Evolutionary conservation across 148 eudicot species (phyloP).

Genomic region (Bassia scoparia): DNA sequence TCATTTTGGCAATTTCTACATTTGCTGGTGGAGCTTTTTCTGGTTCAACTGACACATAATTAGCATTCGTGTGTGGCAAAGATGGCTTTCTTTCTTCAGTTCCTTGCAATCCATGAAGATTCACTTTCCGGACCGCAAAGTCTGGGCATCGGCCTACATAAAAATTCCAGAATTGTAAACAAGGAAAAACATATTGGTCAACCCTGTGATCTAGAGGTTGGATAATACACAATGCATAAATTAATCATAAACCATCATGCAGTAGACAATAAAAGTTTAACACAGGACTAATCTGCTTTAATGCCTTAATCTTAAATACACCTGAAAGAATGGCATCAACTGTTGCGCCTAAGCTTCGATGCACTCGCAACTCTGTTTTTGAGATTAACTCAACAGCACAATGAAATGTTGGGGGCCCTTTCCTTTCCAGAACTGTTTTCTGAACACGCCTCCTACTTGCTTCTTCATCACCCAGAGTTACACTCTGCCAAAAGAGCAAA

Average conservation of each 20-base stretch:
- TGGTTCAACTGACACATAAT: slow-evolving; percentile 28
- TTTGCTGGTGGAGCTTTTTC: slow-evolving; percentile 30
- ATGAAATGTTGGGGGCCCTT: slow-evolving; percentile 84
- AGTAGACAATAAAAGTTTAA: not conserved
- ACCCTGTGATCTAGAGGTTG: not conserved
- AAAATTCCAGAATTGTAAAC: slow-evolving; percentile 20
- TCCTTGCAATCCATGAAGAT: slow-evolving; percentile 38
- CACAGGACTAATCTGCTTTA: not conserved
- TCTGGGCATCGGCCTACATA: slow-evolving; percentile 71
- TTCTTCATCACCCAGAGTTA: slow-evolving; percentile 97
- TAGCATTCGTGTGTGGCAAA: slow-evolving; percentile 27
- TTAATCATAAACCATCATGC: not conserved
- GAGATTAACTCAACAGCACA: slow-evolving; percentile 86
- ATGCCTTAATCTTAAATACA: slow-evolving; percentile 17
- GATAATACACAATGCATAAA: not conserved
- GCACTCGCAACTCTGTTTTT: slow-evolving; percentile 70
- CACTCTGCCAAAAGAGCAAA: slow-evolving; percentile 54
- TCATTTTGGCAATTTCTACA: slow-evolving; percentile 30
- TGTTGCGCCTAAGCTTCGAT: slow-evolving; percentile 67
- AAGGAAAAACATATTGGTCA: not conserved
- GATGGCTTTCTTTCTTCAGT: slow-evolving; percentile 26
- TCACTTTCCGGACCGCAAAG: slow-evolving; percentile 62
- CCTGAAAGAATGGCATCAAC: slow-evolving; percentile 90
- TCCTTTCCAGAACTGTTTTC: slow-evolving; percentile 82
- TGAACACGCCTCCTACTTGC: slow-evolving; percentile 93